Base-by-base conservation (phyloP, 768 basidiomycete species). In the Psilocybe tampanensis region DNA sequence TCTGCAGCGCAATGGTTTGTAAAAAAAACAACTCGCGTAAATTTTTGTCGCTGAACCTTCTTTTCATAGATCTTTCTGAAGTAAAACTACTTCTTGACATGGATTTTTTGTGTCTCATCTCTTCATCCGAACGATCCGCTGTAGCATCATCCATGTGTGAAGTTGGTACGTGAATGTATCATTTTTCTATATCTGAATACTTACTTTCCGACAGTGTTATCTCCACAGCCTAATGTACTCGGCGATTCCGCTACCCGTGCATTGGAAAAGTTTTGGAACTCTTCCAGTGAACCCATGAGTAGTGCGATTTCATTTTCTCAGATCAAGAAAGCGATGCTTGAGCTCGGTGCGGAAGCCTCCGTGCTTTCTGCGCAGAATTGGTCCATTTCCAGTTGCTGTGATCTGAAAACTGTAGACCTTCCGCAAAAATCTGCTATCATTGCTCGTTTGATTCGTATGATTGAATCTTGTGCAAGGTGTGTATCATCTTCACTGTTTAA, bases 401-500 rank as follows among this genome's bases (percentile, higher is more conserved):
- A 36, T 11, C 50, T 59, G 3, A 29, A 55, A 13, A 44, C 29
- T 42, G 44, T 73, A 9, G 47, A 68, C 24, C 32, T 54, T 17
- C 52, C 51, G 36, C 60, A 59, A 8, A 73, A 79, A 29, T 66
- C 70, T 2, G 61, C 63, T 22, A 61, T 76, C 15, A 56, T 83
- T 17, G 70, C 70, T 61, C 78, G 80, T 12, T 60, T 86, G 26
- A 60, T 84, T 17, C 52, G 66, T 8, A 68, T 85, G 5, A 47
- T 86, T 8, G 68, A 67, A 9, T 60, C 73, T 0, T 78, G 80
- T 42, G 76, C 81, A 36, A 70, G 67, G 88, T 88, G 60, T 70
- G 80, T 22, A 9, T 42, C 47, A 32, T 48, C 52, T 23, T 15
- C 26, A 24, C 3, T 50, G 22, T 21, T 24, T 44, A 29, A 29